Base-by-base conservation (phyloP, 352 stramenopile species). In the Phytophthora idaei region DNA sequence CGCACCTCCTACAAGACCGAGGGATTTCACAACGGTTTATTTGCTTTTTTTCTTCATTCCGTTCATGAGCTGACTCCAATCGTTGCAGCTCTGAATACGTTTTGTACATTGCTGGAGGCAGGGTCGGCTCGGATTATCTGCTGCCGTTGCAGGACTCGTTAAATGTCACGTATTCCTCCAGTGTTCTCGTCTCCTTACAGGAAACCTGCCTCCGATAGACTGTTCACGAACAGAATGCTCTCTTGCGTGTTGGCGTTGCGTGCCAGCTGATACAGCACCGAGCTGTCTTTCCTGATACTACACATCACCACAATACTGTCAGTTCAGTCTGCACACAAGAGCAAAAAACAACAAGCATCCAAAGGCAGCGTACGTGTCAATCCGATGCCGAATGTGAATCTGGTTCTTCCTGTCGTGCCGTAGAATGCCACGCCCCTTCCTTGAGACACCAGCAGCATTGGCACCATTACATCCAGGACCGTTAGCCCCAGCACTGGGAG, bases 141-240 rank as follows among this genome's bases (percentile, higher is more conserved):
- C 21, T 21, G 21, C 21, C 21, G 21, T 21, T 1, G 21, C 21
- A 21, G 21, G 21, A 21, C 21, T 21, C 21, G 21, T 21, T 21
- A 21, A 21, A 21, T 21, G 21, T 21, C 21, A 21, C 21, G 21
- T 21, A 8, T 66, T 42, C 36, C 36, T 42, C 12, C 36, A 8
- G 36, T 42, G 36, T 42, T 42, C 36, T 42, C 36, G 36, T 42
- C 12, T n/a, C 12, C 3, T 73, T 48, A 96, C 39, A 96, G 73
- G 48, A 96, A 96, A 25, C 89, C 89, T 32, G 89, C 89, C 64
- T 96, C 89, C 31, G 89, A 94, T 67, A 96, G 64, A 71, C 85
- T 95, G 61, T 96, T 96, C 44, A 96, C 89, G 70, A 95, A 95
- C 72, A 94, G 66, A 68, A 94, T 92, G 48, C 87, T 94, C 67